These are phyloP conservation scores for Thielaviopsis cerberus DNA, from an alignment of 2,329 filamentous ascomycete species.

Conservation along the genomic window DNA sequence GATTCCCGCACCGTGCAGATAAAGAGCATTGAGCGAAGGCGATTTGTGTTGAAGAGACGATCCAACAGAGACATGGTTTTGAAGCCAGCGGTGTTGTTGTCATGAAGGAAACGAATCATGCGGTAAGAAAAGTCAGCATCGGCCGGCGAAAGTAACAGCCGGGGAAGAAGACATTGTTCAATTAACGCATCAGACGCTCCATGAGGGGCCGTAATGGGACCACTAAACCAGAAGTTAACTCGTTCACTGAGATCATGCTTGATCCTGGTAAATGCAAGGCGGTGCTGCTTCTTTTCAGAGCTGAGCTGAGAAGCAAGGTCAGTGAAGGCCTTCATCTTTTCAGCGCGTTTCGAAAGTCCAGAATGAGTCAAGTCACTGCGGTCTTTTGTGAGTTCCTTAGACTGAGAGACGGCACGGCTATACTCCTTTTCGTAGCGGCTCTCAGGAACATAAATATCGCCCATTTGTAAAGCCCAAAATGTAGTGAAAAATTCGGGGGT, in stretches of 20 bases:
- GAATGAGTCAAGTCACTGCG: constrained; percentile 52
- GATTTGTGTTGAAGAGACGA: constrained; percentile 65
- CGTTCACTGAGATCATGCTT: constrained; percentile 54
- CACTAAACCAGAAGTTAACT: constrained; percentile 60
- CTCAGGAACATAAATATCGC: constrained; percentile 61
- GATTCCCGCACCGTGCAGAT: constrained; percentile 78
- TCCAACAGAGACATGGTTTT: constrained; percentile 69
- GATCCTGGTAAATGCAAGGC: constrained; percentile 9
- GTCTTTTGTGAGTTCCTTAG: constrained; percentile 49
- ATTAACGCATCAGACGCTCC: constrained; percentile 61
- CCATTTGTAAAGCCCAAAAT: constrained; percentile 79
- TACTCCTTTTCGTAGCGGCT: constrained; percentile 64
- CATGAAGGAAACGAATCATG: constrained; percentile 75
- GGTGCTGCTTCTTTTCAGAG: constrained; percentile 12
- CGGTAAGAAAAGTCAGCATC: constrained; percentile 81
- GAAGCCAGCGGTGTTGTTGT: constrained; percentile 68
- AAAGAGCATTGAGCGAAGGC: constrained; percentile 68
- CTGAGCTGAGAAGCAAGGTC: constrained; percentile 27
- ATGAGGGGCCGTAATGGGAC: constrained; percentile 27
- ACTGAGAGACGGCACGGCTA: constrained; percentile 46
- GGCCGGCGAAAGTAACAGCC: constrained; percentile 61
- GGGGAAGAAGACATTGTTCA: constrained; percentile 82
- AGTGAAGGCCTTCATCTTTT: constrained; percentile 49
- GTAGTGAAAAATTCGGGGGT: constrained; percentile 69
- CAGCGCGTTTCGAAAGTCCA: constrained; percentile 47